phyloP scores from a whole-genome alignment of 2,329 filamentous ascomycete genomes.

The Ophiostoma montium region DNA sequence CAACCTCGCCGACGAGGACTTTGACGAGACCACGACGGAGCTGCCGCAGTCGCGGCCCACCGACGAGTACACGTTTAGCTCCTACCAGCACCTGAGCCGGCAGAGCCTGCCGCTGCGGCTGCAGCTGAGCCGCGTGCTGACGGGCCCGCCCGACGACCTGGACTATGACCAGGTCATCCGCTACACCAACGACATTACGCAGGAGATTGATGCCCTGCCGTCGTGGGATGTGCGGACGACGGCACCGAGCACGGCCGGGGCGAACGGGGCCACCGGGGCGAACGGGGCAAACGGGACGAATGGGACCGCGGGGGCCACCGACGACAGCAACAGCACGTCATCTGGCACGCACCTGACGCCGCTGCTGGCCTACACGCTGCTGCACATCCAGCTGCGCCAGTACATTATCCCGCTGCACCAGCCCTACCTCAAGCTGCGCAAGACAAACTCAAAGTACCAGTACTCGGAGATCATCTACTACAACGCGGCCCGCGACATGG shows the following conservation, averaged over 20 bases:
- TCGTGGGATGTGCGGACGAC: conserved; percentile 33
- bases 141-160: conserved; percentile 37
- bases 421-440: conserved; percentile 44
- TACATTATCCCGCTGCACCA: conserved; percentile 49
- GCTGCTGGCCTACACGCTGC: conserved; percentile 42
- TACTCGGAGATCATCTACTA: conserved; percentile 51
- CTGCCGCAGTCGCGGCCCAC: conserved; percentile 37
- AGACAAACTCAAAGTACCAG: conserved; percentile 46
- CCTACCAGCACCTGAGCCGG: conserved; percentile 43
- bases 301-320: conserved; percentile 20
- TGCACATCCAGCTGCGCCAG: conserved; percentile 46
- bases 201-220: conserved; percentile 45
- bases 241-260: conserved; percentile 11
- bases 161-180: conserved; percentile 49
- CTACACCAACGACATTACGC: conserved; percentile 46
- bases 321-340: conserved; percentile 14
- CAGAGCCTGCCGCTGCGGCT: conserved; percentile 42
- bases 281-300: conserved; percentile 23
- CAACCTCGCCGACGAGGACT: conserved; percentile 40
- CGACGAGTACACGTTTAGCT: conserved; percentile 42
- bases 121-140: conserved; percentile 42
- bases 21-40: conserved; percentile 32
- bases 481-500: conserved; percentile 46
- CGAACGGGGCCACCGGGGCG: conserved; percentile 23
- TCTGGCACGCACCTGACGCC: conserved; percentile 31